Evolutionary conservation across 176 grass and related monocot genomes (phyloP).

Genomic region (Miscanthus lutarioriparius): DNA sequence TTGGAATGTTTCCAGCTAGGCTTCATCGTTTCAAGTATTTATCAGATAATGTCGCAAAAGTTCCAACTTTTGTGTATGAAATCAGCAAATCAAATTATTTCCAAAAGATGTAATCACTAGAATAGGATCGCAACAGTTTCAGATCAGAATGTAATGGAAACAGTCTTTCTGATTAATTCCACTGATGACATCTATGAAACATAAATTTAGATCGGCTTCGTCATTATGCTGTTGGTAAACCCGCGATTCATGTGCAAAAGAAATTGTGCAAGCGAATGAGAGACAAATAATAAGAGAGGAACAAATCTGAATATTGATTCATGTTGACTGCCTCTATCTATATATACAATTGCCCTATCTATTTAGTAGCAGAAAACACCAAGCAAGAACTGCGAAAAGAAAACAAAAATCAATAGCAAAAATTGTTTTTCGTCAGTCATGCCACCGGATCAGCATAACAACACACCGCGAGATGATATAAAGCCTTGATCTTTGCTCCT

Average conservation of each 20-base stretch:
- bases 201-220: neutral
- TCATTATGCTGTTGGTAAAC: neutral
- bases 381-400: neutral
- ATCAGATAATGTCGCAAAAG: neutral
- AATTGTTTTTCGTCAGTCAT: constrained; percentile 36
- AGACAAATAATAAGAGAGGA: neutral
- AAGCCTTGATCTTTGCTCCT: constrained; percentile 54
- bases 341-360: constrained; percentile 26
- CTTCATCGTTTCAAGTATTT: neutral
- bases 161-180: neutral
- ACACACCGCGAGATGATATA: constrained; percentile 54
- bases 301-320: neutral
- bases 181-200: neutral
- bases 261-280: neutral
- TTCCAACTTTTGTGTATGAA: neutral
- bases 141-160: neutral
- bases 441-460: constrained; percentile 57
- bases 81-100: neutral
- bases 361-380: constrained; percentile 24
- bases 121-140: neutral
- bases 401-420: constrained; percentile 11
- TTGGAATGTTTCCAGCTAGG: neutral
- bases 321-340: neutral
- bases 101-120: neutral
- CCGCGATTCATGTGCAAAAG: neutral